Base-by-base conservation (phyloP, 2,329 filamentous ascomycete genomes). In the Alternaria sp. region DNA sequence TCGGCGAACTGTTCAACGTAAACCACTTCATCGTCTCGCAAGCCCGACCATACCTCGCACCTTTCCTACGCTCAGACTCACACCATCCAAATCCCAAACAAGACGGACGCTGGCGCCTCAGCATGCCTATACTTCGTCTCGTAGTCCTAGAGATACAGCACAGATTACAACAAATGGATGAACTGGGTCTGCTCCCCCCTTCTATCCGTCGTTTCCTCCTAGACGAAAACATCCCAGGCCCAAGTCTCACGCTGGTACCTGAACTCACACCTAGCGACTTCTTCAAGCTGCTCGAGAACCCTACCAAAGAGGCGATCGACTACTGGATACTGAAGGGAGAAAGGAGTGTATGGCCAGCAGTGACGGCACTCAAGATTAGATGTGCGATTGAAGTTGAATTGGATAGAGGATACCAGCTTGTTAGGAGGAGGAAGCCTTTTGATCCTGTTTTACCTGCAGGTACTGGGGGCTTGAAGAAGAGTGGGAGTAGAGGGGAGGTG, bases 21-120 rank as follows among this genome's bases (percentile, higher is more conserved):
- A 96, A 97, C 76, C 94, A 97, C 82, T 97, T 96, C 81, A 93
- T 98, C 68, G 89, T 98, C 69, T 96, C 92, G 68, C 95, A 97
- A 82, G 93, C 95, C 1, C 87, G 94, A 4, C 95, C 95, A 0
- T 97, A 97, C 79, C 85, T 97, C 15, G 90, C 95, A 26, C 94
- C 94, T 0, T 96, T 97, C 72, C 84, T 96, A 6, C 89, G 91
- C 65, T 91, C 90, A 49, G 92, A 95, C 70, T 89, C 94, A 82
- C 91, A 94, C 79, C 90, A 91, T 5, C 90, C 92, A 0, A 70
- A 86, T 85, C 76, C 86, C 83, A 70, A 87, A 83, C 78, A 88
- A 83, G 66, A 87, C 83, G 73, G 88, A 8, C 79, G 86, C 82
- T 81, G 86, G 86, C 72, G 87, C 83, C 55, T 89, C 82, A 77